A percentile compares a stretch with the other conserved stretches of the same genome.
Conservation (phyloP, 2,329 filamentous ascomycete species). For the Verticillium nonalfalfae region DNA sequence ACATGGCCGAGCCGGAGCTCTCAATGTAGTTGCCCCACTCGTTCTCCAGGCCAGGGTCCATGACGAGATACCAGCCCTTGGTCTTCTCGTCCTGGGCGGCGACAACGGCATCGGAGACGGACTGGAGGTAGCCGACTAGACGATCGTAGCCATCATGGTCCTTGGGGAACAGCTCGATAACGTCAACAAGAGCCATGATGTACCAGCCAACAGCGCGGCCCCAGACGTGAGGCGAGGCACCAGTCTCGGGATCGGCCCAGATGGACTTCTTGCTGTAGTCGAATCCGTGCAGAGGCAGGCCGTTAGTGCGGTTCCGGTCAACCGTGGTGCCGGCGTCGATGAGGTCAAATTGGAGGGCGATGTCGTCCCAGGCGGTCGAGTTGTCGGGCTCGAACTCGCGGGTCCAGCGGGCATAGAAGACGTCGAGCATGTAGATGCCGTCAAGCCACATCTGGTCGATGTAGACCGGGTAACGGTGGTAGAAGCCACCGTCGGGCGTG, state of each 20-base stretch:
- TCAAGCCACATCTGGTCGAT: constrained; percentile 27
- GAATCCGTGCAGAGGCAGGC: constrained; percentile 44
- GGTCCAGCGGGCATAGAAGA: constrained; percentile 25
- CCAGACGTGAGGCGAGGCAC: constrained; percentile 45
- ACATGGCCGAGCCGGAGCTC: constrained; percentile 28
- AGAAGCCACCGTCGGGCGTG: constrained; percentile 8
- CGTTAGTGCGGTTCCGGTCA: constrained; percentile 23
- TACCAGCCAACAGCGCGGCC: constrained; percentile 30
- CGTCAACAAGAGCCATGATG: constrained; percentile 37
- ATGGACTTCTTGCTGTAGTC: constrained; percentile 36
- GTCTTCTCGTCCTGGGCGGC: constrained; percentile 29
- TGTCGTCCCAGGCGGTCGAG: constrained; percentile 32
- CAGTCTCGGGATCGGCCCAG: constrained; percentile 41
- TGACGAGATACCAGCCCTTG: constrained; percentile 31
- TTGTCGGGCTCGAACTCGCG: constrained; percentile 12
- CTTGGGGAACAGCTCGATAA: constrained; percentile 33
- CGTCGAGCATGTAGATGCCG: constrained; percentile 36
- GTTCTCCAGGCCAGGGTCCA: constrained; percentile 24
- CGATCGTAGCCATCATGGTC: constrained; percentile 26
- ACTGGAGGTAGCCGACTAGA: constrained; percentile 31
- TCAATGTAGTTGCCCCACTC: constrained; percentile 27
- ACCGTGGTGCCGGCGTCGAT: constrained; percentile 30
- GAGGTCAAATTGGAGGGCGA: constrained; percentile 33
- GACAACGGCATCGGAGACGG: constrained; percentile 33
- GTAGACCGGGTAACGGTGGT: constrained; percentile 16